Conservation (phyloP, 2,329 filamentous ascomycete species). For the Cercospora sp. region DNA sequence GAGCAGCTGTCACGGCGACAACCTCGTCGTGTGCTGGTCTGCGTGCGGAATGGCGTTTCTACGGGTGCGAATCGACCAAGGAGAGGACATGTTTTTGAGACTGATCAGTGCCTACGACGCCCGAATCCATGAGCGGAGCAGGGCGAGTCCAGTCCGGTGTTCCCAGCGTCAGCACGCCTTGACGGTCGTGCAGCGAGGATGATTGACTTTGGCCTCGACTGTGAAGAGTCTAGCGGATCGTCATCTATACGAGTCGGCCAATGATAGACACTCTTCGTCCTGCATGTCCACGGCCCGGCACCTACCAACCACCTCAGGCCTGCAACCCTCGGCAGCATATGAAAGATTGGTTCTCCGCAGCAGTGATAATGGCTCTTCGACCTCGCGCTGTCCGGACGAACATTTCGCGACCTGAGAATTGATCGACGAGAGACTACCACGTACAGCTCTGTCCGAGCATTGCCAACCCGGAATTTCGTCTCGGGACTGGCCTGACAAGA, state of each 20-base stretch:
- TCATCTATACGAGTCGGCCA: constrained; percentile 15
- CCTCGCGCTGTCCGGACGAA: not conserved
- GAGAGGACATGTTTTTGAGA: constrained; percentile 21
- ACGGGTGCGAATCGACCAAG: constrained; percentile 25
- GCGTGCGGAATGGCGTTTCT: constrained; percentile 18
- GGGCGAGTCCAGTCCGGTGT: constrained; percentile 8
- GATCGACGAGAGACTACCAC: not conserved
- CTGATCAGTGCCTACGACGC: constrained; percentile 20
- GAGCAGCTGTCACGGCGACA: constrained; percentile 8
- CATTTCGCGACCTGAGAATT: not conserved
- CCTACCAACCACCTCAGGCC: not conserved
- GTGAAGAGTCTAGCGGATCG: not conserved
- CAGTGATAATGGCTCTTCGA: not conserved
- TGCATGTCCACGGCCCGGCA: not conserved
- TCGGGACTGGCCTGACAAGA: not conserved
- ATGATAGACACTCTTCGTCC: constrained; percentile 1
- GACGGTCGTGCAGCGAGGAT: not conserved
- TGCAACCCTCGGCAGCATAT: constrained; percentile 9
- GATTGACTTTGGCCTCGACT: constrained; percentile 9
- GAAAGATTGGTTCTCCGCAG: not conserved
- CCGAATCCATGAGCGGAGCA: constrained; percentile 15
- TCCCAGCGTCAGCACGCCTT: not conserved
- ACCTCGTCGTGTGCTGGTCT: constrained; percentile 11
- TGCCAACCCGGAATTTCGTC: not conserved
- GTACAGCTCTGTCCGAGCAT: not conserved